These are phyloP conservation scores for Xerocomellus dryophilus DNA, from an alignment of 768 basidiomycete genomes.

Conservation along the genomic window DNA sequence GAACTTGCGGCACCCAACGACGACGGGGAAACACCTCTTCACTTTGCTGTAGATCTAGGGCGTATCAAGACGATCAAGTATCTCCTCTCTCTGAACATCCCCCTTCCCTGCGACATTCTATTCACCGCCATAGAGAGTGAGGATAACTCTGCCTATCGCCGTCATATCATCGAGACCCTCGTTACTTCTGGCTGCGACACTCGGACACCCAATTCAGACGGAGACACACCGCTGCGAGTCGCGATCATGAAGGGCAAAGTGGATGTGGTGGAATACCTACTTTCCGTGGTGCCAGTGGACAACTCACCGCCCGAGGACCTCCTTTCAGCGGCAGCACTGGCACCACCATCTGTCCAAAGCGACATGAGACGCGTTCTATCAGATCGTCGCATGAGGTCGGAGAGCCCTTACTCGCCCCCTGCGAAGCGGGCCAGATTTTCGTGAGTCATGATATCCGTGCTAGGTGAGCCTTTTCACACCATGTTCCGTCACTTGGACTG, in stretches of 20 bases:
- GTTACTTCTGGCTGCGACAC: not conserved
- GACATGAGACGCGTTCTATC: not conserved
- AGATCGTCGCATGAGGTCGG: not conserved
- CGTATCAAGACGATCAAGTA: not conserved
- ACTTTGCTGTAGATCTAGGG: not conserved
- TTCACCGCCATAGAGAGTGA: not conserved
- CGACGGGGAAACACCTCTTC: not conserved
- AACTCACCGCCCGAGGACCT: not conserved
- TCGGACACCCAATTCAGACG: not conserved
- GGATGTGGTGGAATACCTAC: conserved; percentile 1
- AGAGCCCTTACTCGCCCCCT: not conserved
- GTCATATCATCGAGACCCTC: not conserved
- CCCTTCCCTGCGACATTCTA: not conserved
- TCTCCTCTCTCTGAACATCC: not conserved
- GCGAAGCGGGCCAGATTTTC: not conserved
- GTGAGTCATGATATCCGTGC: not conserved
- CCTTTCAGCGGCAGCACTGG: not conserved
- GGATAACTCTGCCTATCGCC: not conserved
- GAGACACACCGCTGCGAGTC: not conserved
- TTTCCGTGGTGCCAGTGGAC: not conserved
- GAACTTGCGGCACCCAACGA: not conserved
- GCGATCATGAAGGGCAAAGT: not conserved
- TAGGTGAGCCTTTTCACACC: not conserved
- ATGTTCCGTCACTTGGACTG: not conserved
- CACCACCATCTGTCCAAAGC: not conserved